Base-by-base conservation (phyloP, 495 filamentous ascomycete species). In the Achaetomiella virescens region DNA sequence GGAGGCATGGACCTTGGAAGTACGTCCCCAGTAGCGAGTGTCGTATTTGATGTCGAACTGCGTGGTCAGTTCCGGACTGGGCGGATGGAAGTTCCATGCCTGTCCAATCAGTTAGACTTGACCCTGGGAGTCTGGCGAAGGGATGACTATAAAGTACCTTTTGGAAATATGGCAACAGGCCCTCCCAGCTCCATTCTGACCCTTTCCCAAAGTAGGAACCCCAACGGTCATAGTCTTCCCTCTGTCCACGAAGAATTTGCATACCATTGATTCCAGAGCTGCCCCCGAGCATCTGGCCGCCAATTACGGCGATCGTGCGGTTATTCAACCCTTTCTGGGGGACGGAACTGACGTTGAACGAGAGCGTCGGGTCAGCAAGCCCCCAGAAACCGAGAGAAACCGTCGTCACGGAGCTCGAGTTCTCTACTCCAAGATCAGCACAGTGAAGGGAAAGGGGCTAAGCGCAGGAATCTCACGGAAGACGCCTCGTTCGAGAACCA, bases 251-350 rank as follows among this genome's bases (percentile, higher is more conserved):
- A 12, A 72, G 58, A 4, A 72, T 70, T 58, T 71, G 67, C 70
- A 77, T 74, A 14, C 67, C 72, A 29, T 79, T 79, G 38, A 76
- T 64, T n/a, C 68, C 72, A 0, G 76, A 78, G 53, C 72, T 75
- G 4, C 76, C 75, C 6, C 76, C 76, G 0, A 78, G 63, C 12
- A 75, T 29, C 17, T 63, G 65, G 14, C 75, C 76, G 27, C 57
- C 61, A 0, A 65, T 20, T 12, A 75, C 72, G 0, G 55, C 43
- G 18, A 67, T 58, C 5, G 47, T 62, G 15, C 72, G 63, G 58
- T 71, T 70, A 33, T 64, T 60, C 8, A 78, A 48, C 12, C 64
- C 64, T 6, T 49, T 33, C 48, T 76, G 70, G 1, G 71, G 72
- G 1, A 64, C 64, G 6, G 74, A 77, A 17, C 59, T 64, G 61